Percentiles rank a stretch among this genome's conserved stretches.
phyloP scores from a whole-genome alignment of 768 basidiomycete genomes.

The Artomyces pyxidatus region DNA sequence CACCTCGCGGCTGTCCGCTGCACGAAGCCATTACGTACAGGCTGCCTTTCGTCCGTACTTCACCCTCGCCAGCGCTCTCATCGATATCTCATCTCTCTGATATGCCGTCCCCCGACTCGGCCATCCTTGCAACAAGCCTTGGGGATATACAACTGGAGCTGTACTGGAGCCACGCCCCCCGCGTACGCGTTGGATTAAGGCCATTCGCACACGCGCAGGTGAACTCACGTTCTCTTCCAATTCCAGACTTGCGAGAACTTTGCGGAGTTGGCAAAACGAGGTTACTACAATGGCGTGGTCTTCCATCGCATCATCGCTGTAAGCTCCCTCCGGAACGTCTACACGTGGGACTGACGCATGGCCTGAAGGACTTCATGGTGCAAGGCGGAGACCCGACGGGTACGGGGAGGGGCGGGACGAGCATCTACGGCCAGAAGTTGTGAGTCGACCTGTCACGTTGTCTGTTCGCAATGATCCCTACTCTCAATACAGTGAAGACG shows the following conservation, averaged over 20 bases:
- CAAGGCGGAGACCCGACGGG: constrained; percentile 96
- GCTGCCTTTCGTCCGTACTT: too few species aligned
- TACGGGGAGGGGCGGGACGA: constrained; percentile 86
- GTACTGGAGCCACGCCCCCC: constrained; percentile 89
- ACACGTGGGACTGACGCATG: background rate
- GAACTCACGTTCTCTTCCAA: constrained; percentile 5
- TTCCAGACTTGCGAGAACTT: constrained; percentile 92
- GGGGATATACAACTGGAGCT: constrained; percentile 88
- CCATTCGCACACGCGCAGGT: background rate
- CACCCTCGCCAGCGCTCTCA: too few species aligned
- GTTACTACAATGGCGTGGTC: constrained; percentile 85
- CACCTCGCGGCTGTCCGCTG: too few species aligned
- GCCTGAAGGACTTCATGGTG: constrained; percentile 85
- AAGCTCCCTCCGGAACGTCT: constrained; percentile 19
- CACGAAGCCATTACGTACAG: too few species aligned
- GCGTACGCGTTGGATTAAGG: constrained; percentile 25
- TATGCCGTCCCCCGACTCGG: constrained; percentile 35
- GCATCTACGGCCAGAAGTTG: constrained; percentile 88
- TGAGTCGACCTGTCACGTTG: constrained; percentile 27
- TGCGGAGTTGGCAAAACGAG: constrained; percentile 78
- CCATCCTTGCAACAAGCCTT: constrained; percentile 73
- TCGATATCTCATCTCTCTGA: too few species aligned
- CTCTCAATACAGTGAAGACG: constrained; percentile 69
- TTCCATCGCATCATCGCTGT: constrained; percentile 93
- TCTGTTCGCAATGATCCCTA: background rate